Base-by-base conservation (phyloP, 495 filamentous ascomycete genomes). In the Aspergillus affinis region DNA sequence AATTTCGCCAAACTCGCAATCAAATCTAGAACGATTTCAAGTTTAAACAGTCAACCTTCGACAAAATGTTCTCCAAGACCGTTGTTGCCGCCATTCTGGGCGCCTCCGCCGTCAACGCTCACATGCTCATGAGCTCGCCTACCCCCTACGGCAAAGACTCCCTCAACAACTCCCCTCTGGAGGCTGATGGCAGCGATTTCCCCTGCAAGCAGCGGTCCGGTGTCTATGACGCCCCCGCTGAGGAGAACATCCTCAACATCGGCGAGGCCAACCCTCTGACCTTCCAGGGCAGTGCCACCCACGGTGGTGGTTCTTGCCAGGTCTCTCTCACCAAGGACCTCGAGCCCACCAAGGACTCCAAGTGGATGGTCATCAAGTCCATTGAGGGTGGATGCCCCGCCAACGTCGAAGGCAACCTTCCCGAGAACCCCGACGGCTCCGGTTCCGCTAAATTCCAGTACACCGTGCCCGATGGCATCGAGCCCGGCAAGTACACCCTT, bases 241-340 rank as follows among this genome's bases (percentile, higher is more conserved):
- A 60, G 20, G 64, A 72, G 53, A 81, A 76, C 23, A 60, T 51
- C 7, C 70, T 76, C 58, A 63, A 60, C 6, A 63, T 72, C 30
- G 77, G 78, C 26, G 60, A 68, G 29, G 9, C 41, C 12, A 66
- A 71, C 48, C 23, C 58, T 2, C 51, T 80, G 47, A 63, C 61
- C 27, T 75, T 80, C 55, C 41, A 61, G 7, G 78, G 78, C 26
- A 69, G 69, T 59, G 93, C 92, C 4, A 84, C 85, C 13, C 93
- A 97, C 69, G 92, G 92, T 51, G 92, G 93, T 54, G 93, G 93
- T 20, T 92, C 89, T 18, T 96, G 92, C 76, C 93, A 97, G 72
- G 75, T 97, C 63, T 88, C 85, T 41, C 75, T 96, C 70, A 93
- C 92, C 29, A 87, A 86, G 58, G 91, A 95, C 61, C 78, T 77